phyloP scores from a whole-genome alignment of 345 rosid genomes.

The Dipteronia dyeriana region DNA sequence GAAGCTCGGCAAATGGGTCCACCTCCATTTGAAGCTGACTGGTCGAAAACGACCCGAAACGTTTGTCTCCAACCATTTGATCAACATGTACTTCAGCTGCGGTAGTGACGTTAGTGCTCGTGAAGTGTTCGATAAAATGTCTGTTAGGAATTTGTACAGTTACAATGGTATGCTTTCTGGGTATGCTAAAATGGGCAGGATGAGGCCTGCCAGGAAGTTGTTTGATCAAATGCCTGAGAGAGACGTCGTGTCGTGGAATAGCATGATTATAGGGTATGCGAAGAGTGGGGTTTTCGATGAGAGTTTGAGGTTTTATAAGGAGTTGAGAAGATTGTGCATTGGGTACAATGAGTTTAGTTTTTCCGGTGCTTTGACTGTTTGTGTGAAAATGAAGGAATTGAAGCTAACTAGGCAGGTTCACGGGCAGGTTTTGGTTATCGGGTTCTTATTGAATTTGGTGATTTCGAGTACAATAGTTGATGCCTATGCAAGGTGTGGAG shows the following conservation, averaged over 20 bases:
- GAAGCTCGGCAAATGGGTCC: constrained; percentile 66
- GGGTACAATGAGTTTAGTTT: constrained; percentile 66
- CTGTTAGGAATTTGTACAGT: constrained; percentile 55
- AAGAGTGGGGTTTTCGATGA: constrained; percentile 39
- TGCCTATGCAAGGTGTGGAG: constrained; percentile 35
- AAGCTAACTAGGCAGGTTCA: constrained; percentile 62
- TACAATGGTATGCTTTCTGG: constrained; percentile 76
- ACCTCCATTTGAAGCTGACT: constrained; percentile 76
- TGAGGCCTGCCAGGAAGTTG: constrained; percentile 54
- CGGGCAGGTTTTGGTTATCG: constrained; percentile 72
- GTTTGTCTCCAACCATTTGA: constrained; percentile 56
- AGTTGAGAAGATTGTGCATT: constrained; percentile 51
- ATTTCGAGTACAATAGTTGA: constrained; percentile 56
- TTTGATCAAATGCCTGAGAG: constrained; percentile 72
- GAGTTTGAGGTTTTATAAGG: constrained; percentile 53
- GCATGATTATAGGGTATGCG: constrained; percentile 72
- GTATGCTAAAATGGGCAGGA: constrained; percentile 62
- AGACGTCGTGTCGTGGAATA: constrained; percentile 81
- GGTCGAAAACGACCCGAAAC: constrained; percentile 51
- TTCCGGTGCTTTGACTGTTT: constrained; percentile 59
- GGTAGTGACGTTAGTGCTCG: constrained; percentile 47
- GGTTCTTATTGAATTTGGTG: constrained; percentile 57
- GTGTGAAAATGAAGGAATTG: constrained; percentile 52
- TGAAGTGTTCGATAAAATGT: constrained; percentile 71
- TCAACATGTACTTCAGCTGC: constrained; percentile 50